Evolutionary conservation across 495 filamentous ascomycete genomes (phyloP).

Genomic region (Penicillium pulvis): DNA sequence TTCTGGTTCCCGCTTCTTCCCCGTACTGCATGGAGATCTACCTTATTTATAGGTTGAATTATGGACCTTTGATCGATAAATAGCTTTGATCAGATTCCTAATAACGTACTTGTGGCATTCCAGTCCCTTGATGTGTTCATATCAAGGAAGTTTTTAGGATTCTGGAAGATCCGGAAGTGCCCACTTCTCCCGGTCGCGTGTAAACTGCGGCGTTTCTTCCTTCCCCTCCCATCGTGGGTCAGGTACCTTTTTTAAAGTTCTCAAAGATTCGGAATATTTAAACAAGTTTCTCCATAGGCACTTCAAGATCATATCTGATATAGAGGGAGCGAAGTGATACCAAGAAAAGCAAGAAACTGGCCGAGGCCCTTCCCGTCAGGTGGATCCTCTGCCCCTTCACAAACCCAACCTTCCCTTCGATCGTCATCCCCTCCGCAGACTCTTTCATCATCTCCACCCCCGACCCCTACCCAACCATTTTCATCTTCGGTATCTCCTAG

Average conservation of each 20-base stretch:
- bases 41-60: neutral
- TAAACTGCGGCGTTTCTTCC: neutral
- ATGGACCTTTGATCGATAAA: neutral
- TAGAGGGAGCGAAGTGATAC: neutral
- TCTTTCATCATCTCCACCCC: conserved; percentile 17
- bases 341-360: conserved; percentile 12
- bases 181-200: conserved; percentile 14
- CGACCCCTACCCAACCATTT: conserved; percentile 11
- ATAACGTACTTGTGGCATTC: neutral
- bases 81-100: neutral
- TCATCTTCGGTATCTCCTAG: conserved; percentile 16
- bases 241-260: conserved; percentile 1
- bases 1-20: conserved; percentile 3
- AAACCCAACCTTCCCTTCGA: conserved; percentile 15
- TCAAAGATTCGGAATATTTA: neutral
- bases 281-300: neutral
- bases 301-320: neutral
- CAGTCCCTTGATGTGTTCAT: neutral
- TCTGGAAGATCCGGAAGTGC: conserved; percentile 14
- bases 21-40: conserved; percentile 6
- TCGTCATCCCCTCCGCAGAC: conserved; percentile 32
- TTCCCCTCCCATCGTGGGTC: neutral
- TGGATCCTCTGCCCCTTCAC: conserved; percentile 21
- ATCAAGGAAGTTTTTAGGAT: neutral
- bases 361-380: conserved; percentile 24